These are phyloP conservation scores for Gamarada debralockiae DNA, from an alignment of 495 filamentous ascomycete species.

Conservation along the genomic window DNA sequence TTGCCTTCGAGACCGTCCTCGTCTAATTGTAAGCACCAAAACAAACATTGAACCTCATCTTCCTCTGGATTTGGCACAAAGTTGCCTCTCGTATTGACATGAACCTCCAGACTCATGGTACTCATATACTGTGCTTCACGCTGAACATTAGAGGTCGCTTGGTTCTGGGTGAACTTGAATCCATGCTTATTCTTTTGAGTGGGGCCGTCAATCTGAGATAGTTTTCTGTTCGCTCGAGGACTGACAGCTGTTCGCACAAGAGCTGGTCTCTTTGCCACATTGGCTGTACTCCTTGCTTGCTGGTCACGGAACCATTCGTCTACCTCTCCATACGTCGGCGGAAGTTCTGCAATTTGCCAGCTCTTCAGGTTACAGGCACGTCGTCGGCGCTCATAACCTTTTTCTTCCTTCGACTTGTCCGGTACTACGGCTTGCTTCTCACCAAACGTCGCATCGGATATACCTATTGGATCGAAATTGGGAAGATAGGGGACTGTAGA, in stretches of 20 bases:
- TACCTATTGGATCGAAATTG: constrained; percentile 66
- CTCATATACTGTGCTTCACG: constrained; percentile 95
- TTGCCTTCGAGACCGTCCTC: constrained; percentile 52
- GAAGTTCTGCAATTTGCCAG: constrained; percentile 63
- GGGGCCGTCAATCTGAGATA: constrained; percentile 86
- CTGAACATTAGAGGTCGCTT: constrained; percentile 68
- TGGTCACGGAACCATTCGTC: constrained; percentile 56
- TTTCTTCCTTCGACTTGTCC: constrained; percentile 49
- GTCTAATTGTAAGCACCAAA: constrained; percentile 85
- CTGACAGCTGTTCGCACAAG: not conserved
- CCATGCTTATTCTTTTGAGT: constrained; percentile 83
- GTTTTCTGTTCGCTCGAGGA: constrained; percentile 29
- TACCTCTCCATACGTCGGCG: constrained; percentile 72
- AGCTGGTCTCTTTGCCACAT: not conserved
- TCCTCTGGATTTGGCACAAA: constrained; percentile 83
- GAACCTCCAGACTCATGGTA: constrained; percentile 92
- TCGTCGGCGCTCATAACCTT: constrained; percentile 43
- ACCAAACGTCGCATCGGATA: constrained; percentile 50
- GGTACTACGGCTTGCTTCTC: constrained; percentile 39
- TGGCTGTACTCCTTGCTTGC: constrained; percentile 1
- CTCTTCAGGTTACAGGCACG: constrained; percentile 48
- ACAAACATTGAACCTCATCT: constrained; percentile 85
- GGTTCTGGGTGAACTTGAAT: constrained; percentile 83
- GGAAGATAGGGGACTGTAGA: constrained; percentile 72
- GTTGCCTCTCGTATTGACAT: constrained; percentile 81